These are phyloP conservation scores for Talaromyces sp. DNA, from an alignment of 2,329 filamentous ascomycete species.

Conservation along the genomic window DNA sequence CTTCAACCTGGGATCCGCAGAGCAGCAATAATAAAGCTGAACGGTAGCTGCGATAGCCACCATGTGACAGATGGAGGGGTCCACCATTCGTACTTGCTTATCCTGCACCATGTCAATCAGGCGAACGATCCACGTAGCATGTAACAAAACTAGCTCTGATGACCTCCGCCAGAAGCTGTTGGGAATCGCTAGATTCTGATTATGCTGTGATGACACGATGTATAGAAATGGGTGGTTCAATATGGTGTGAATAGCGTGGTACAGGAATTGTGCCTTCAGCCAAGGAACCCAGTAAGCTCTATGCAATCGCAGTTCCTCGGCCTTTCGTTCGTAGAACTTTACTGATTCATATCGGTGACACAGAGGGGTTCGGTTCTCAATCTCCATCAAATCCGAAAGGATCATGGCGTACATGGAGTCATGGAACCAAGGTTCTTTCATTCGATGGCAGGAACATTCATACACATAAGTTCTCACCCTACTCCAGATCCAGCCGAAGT, in stretches of 20 bases:
- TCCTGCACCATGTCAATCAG: conserved; percentile 53
- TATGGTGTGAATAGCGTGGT: conserved; percentile 49
- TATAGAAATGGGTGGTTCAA: conserved; percentile 54
- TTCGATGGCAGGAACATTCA: conserved; percentile 44
- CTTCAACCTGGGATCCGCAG: conserved; percentile 45
- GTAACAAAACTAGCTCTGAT: conserved; percentile 48
- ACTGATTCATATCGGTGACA: conserved; percentile 52
- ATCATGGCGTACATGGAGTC: conserved; percentile 51
- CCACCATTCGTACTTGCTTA: conserved; percentile 46
- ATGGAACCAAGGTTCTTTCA: conserved; percentile 50
- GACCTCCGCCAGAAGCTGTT: conserved; percentile 53
- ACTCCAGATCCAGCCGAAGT: conserved; percentile 52
- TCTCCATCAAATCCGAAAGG: conserved; percentile 49
- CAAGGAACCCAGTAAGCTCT: conserved; percentile 50
- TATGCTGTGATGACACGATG: conserved; percentile 50
- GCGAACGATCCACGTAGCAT: conserved; percentile 52
- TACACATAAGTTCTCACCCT: conserved; percentile 40
- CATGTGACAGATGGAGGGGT: conserved; percentile 51
- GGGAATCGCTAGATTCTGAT: conserved; percentile 49
- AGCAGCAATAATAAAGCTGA: conserved; percentile 52
- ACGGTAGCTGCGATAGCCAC: conserved; percentile 52
- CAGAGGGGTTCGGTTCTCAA: conserved; percentile 39
- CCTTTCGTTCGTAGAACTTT: conserved; percentile 49
- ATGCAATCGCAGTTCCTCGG: conserved; percentile 43
- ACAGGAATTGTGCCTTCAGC: conserved; percentile 52